Evolutionary conservation across 345 rosid genomes (phyloP).

Genomic region (Citrus trifoliata): DNA sequence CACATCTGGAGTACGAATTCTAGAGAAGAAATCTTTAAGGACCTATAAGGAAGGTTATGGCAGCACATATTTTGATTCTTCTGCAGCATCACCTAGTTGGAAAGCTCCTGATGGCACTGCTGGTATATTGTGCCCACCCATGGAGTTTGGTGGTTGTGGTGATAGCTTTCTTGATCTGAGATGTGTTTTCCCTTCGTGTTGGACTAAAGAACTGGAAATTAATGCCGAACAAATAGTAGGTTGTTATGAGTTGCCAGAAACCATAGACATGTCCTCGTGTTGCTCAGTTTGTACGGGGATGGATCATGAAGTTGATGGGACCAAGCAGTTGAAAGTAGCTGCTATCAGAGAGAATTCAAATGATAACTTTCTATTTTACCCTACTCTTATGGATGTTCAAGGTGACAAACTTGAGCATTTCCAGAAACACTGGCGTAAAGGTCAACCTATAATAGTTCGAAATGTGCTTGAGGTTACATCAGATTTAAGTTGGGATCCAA

Average conservation of each 20-base stretch:
- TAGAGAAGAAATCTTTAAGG: slow-evolving; percentile 26
- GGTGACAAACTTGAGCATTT: slow-evolving; percentile 79
- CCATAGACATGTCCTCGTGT: slow-evolving; percentile 46
- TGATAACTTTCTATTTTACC: slow-evolving; percentile 71
- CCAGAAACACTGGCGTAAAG: slow-evolving; percentile 93
- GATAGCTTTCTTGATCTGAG: slow-evolving; percentile 48
- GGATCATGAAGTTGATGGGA: slow-evolving; percentile 39
- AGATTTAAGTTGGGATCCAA: slow-evolving; percentile 79
- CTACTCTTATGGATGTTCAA: slow-evolving; percentile 45
- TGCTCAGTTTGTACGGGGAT: slow-evolving; percentile 63
- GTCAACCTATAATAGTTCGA: slow-evolving; percentile 82
- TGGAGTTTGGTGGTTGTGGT: slow-evolving; percentile 64
- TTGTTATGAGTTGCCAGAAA: slow-evolving; percentile 84
- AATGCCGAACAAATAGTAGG: slow-evolving; percentile 86
- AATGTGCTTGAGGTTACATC: slow-evolving; percentile 55
- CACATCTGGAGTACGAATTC: slow-evolving; percentile 23
- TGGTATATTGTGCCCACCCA: slow-evolving; percentile 48
- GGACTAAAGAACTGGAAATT: slow-evolving; percentile 71
- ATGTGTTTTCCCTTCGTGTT: slow-evolving; percentile 44
- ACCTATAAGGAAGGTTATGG: slow-evolving; percentile 20
- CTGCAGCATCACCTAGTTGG: slow-evolving; percentile 25
- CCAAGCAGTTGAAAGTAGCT: slow-evolving; percentile 62
- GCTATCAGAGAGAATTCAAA: slow-evolving; percentile 54
- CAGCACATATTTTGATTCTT: slow-evolving; percentile 26
- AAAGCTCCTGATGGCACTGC: slow-evolving; percentile 28